Conservation (phyloP, 2,329 filamentous ascomycete genomes). For the Dactylonectria macrodidyma region DNA sequence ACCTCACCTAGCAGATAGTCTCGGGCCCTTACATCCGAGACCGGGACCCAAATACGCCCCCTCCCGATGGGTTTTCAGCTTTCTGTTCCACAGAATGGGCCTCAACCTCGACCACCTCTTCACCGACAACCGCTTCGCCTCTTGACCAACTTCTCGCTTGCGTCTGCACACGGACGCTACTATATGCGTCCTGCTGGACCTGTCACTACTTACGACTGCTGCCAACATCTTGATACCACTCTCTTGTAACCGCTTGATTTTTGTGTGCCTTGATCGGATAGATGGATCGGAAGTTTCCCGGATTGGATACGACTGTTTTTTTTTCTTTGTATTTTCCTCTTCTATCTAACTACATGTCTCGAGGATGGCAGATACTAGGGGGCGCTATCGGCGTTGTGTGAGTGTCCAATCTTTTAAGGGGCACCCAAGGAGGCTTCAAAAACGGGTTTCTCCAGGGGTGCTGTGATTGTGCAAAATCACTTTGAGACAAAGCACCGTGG, state of each 20-base stretch:
- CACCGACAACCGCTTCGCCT: neutral
- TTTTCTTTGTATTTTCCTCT: slow-evolving; percentile 31
- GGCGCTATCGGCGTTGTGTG: slow-evolving; percentile 45
- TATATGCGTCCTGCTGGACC: slow-evolving; percentile 25
- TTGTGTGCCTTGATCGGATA: slow-evolving; percentile 37
- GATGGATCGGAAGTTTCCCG: slow-evolving; percentile 42
- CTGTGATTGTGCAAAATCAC: slow-evolving; percentile 23
- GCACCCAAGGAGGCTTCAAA: slow-evolving; percentile 25
- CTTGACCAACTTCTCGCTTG: slow-evolving; percentile 6
- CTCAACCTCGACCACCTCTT: neutral
- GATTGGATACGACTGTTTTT: slow-evolving; percentile 38
- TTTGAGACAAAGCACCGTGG: slow-evolving; percentile 21
- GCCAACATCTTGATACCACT: slow-evolving; percentile 45
- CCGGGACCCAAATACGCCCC: neutral
- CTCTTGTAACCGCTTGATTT: slow-evolving; percentile 36
- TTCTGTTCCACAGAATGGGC: neutral
- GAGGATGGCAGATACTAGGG: slow-evolving; percentile 30
- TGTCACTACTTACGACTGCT: slow-evolving; percentile 39
- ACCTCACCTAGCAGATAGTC: neutral
- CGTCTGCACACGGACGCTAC: slow-evolving; percentile 18
- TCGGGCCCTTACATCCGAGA: neutral
- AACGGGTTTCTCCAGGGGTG: slow-evolving; percentile 20
- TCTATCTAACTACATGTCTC: slow-evolving; percentile 33
- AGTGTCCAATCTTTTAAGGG: slow-evolving; percentile 28
- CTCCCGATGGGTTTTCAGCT: neutral